Percentiles rank a stretch among this genome's conserved stretches.
phyloP scores from a whole-genome alignment of 768 basidiomycete species.

The Thelephora ganbajun region DNA sequence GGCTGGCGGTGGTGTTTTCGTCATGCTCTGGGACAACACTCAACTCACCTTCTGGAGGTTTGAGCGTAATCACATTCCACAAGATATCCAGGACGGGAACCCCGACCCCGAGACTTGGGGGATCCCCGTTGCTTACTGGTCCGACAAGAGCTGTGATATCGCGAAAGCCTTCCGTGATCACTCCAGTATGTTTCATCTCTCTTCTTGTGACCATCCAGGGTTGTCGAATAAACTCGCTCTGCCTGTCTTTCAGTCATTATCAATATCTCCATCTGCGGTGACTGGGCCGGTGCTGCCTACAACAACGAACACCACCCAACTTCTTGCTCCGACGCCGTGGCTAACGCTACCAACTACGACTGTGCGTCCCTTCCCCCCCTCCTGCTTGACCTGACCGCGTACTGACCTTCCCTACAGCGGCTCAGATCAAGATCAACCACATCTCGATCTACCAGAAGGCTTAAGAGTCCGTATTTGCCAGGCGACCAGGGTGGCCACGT shows the following conservation, averaged over 20 bases:
- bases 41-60: conserved; percentile 38
- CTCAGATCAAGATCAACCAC: not conserved
- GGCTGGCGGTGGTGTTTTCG: conserved; percentile 32
- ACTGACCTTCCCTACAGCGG: not conserved
- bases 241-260: conserved; percentile 15
- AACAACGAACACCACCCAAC: not conserved
- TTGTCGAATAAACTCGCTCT: not conserved
- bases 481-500: too few relatives aligned
- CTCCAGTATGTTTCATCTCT: conserved; percentile 4
- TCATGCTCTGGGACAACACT: conserved; percentile 21
- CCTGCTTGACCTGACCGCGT: not conserved
- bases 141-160: conserved; percentile 21
- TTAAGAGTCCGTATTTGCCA: too few relatives aligned
- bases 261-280: conserved; percentile 29
- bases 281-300: conserved; percentile 26
- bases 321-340: not conserved
- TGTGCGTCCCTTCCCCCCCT: not conserved
- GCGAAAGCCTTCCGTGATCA: conserved; percentile 23
- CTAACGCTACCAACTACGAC: not conserved
- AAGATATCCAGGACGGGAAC: conserved; percentile 18
- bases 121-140: conserved; percentile 24
- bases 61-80: conserved; percentile 20
- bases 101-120: conserved; percentile 31
- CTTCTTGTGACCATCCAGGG: conserved; percentile 20
- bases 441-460: not conserved